Conservation (phyloP, 2,329 filamentous ascomycete species). For the Didymellaceae sp. region DNA sequence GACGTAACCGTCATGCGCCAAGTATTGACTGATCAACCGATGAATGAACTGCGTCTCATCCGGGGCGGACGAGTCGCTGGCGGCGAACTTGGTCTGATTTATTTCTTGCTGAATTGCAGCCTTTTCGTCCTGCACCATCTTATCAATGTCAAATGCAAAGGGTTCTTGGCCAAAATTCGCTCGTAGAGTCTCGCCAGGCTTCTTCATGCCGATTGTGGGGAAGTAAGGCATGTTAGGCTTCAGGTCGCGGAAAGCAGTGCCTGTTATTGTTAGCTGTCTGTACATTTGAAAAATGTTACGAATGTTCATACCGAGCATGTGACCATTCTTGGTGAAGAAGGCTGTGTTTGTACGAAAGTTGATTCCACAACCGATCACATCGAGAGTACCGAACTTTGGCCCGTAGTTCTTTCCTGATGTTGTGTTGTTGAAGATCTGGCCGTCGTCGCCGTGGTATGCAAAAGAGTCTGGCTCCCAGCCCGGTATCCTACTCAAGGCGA, state of each 20-base stretch:
- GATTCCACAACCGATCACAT: slow-evolving; percentile 69
- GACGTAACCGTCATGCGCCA: slow-evolving; percentile 94
- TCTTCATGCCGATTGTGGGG: slow-evolving; percentile 71
- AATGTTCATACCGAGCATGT: slow-evolving; percentile 58
- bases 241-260: slow-evolving; percentile 72
- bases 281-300: neutral
- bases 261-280: slow-evolving; percentile 53
- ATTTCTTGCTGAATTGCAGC: slow-evolving; percentile 45
- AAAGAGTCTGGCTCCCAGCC: slow-evolving; percentile 71
- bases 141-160: slow-evolving; percentile 91
- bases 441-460: slow-evolving; percentile 72
- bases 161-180: slow-evolving; percentile 72
- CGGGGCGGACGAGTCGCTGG: slow-evolving; percentile 47
- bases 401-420: slow-evolving; percentile 65
- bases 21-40: slow-evolving; percentile 82
- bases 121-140: slow-evolving; percentile 64
- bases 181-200: slow-evolving; percentile 63
- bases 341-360: slow-evolving; percentile 67
- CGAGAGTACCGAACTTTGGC: slow-evolving; percentile 63
- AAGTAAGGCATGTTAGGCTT: slow-evolving; percentile 67
- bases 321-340: slow-evolving; percentile 72
- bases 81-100: slow-evolving; percentile 24
- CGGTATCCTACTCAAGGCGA: slow-evolving; percentile 65
- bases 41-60: slow-evolving; percentile 82
- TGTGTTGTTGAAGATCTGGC: slow-evolving; percentile 66